These are phyloP conservation scores for Fusarium floridanum DNA, from an alignment of 2,329 filamentous ascomycete genomes.

Conservation along the genomic window DNA sequence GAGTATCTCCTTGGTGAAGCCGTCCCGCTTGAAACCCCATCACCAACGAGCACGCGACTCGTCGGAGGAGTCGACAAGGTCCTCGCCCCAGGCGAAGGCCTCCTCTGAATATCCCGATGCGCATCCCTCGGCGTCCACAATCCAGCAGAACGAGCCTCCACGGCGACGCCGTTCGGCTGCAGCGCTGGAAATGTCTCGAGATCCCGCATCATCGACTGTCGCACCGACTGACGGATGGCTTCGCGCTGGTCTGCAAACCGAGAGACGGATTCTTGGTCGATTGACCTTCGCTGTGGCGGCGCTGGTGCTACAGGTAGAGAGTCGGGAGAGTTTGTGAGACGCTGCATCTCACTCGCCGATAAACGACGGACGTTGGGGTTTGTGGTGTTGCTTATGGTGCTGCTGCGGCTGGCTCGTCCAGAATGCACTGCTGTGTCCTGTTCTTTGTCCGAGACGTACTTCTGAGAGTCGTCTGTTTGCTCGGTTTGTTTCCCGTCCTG, in stretches of 20 bases:
- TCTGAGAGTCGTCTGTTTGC: slow-evolving; percentile 19
- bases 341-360: slow-evolving; percentile 70
- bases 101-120: slow-evolving; percentile 45
- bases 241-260: slow-evolving; percentile 48
- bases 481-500: slow-evolving; percentile 4
- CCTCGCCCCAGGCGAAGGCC: slow-evolving; percentile 52
- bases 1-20: slow-evolving; percentile 63
- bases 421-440: slow-evolving; percentile 28
- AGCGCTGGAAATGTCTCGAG: slow-evolving; percentile 22
- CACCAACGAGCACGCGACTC: slow-evolving; percentile 53
- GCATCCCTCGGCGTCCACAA: slow-evolving; percentile 27
- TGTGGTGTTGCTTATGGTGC: slow-evolving; percentile 47
- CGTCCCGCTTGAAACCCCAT: slow-evolving; percentile 42
- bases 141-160: slow-evolving; percentile 41
- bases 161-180: slow-evolving; percentile 43
- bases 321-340: slow-evolving; percentile 68
- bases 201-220: slow-evolving; percentile 48
- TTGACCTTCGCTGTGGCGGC: slow-evolving; percentile 51
- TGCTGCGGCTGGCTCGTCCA: slow-evolving; percentile 47
- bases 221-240: slow-evolving; percentile 47
- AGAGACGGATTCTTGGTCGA: slow-evolving; percentile 55
- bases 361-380: slow-evolving; percentile 64
- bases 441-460: slow-evolving; percentile 8
- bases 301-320: slow-evolving; percentile 67
- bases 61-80: slow-evolving; percentile 68